phyloP scores from a whole-genome alignment of 495 filamentous ascomycete genomes.

The Xylaria palmicola region DNA sequence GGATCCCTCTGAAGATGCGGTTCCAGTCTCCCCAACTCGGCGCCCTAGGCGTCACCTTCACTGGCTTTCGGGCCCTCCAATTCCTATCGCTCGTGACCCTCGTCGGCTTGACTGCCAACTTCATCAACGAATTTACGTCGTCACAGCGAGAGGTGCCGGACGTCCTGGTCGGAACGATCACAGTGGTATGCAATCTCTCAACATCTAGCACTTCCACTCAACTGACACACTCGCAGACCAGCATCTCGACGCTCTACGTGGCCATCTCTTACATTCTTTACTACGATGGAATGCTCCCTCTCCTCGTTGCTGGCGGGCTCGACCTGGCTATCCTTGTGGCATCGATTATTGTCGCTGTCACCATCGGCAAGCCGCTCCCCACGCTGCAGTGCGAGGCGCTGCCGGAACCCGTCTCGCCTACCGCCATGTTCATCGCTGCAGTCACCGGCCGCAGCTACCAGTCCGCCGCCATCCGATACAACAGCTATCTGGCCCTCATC shows the following conservation, averaged over 20 bases:
- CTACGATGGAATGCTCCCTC: conserved; percentile 70
- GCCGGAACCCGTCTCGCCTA: conserved; percentile 31
- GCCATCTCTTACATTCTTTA: conserved; percentile 75
- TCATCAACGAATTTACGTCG: conserved; percentile 74
- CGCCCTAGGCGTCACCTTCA: conserved; percentile 77
- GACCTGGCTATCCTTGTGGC: conserved; percentile 71
- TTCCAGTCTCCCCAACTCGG: conserved; percentile 57
- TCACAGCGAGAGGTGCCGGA: conserved; percentile 61
- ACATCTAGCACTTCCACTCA: not conserved
- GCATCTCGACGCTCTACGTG: conserved; percentile 74
- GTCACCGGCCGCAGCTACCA: conserved; percentile 22
- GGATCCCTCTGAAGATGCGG: conserved; percentile 33
- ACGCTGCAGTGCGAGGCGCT: conserved; percentile 70
- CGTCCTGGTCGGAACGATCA: conserved; percentile 74
- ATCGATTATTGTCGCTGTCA: conserved; percentile 65
- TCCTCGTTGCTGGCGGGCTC: conserved; percentile 61
- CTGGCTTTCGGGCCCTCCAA: conserved; percentile 68
- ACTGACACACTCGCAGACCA: conserved; percentile 52
- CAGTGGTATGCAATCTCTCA: conserved; percentile 60
- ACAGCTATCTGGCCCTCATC: conserved; percentile 26
- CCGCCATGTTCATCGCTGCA: conserved; percentile 18
- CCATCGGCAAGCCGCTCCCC: conserved; percentile 78
- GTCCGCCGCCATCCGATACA: conserved; percentile 27
- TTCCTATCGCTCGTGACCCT: conserved; percentile 69
- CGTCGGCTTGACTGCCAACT: conserved; percentile 79